Evolutionary conservation across 768 basidiomycete genomes (phyloP).

Genomic region (Gloeostereum incarnatum): DNA sequence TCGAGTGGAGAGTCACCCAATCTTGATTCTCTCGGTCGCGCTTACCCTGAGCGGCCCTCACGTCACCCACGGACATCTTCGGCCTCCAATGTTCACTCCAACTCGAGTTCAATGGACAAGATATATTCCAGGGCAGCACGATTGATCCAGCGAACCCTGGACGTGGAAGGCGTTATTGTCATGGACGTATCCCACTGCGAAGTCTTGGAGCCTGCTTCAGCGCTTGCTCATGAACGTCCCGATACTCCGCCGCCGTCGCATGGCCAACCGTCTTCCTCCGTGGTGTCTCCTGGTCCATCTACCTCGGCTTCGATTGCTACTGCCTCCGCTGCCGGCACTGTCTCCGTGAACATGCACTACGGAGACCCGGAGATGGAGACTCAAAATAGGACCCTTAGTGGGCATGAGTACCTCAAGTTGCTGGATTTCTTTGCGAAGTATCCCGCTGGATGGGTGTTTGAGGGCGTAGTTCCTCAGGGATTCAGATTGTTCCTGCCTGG

Average conservation of each 20-base stretch:
- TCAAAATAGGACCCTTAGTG: slow-evolving; percentile 45
- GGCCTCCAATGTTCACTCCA: slow-evolving; percentile 13
- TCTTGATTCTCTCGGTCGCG: no score
- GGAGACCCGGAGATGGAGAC: slow-evolving; percentile 48
- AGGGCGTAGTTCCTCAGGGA: slow-evolving; percentile 77
- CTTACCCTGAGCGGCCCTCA: no score
- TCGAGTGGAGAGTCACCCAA: no score
- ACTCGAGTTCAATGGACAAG: slow-evolving; percentile 61
- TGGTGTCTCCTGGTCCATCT: background rate
- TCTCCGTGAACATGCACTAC: slow-evolving; percentile 63
- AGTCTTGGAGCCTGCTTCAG: slow-evolving; percentile 59
- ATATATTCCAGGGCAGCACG: slow-evolving; percentile 88
- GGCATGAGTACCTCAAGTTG: slow-evolving; percentile 67
- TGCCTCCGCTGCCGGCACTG: slow-evolving; percentile 41
- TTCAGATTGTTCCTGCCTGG: slow-evolving; percentile 77
- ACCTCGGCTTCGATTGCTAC: background rate
- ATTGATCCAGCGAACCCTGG: slow-evolving; percentile 82
- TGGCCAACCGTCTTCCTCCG: no score
- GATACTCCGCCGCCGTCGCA: no score
- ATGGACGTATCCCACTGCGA: slow-evolving; percentile 92
- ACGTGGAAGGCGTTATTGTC: slow-evolving; percentile 86
- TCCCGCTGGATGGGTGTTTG: slow-evolving; percentile 83
- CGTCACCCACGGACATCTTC: no score
- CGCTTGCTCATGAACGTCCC: slow-evolving; percentile 4
- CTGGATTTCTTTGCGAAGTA: slow-evolving; percentile 69